Conservation (phyloP, 108 stramenopile genomes). For the Licmophora abbreviata region DNA sequence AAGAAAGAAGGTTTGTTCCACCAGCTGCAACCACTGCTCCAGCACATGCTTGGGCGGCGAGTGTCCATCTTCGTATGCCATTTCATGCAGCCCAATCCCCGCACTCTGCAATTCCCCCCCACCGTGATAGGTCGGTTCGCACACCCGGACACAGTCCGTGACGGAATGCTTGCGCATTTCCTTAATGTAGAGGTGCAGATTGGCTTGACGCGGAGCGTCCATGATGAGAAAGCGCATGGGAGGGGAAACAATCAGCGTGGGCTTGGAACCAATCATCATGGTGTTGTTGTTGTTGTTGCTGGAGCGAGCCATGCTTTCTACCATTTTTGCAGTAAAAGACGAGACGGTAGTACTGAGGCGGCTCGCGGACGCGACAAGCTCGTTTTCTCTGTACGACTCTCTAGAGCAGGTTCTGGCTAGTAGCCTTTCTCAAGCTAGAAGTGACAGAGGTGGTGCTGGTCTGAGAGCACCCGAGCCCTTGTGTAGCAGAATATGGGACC, state of each 20-base stretch:
- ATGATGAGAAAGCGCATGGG: constrained; percentile 91
- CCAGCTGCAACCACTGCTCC: constrained; percentile 76
- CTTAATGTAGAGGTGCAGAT: constrained; percentile 88
- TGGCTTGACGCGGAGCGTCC: constrained; percentile 94
- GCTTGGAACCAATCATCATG: constrained; percentile 51
- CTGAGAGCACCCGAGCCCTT: no score
- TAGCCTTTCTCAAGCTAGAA: no score
- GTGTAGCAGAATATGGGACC: no score
- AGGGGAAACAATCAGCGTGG: constrained; percentile 38
- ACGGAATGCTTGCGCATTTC: constrained; percentile 90
- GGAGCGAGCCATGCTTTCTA: neutral
- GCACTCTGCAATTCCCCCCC: constrained; percentile 64
- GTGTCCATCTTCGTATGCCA: constrained; percentile 94
- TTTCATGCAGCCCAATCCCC: constrained; percentile 85
- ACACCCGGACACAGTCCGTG: constrained; percentile 87
- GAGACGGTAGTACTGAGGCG: no score
- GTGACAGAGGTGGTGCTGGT: no score
- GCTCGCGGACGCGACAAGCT: no score
- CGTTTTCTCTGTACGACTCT: no score
- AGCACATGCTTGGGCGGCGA: constrained; percentile 81
- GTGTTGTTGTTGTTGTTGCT: neutral
- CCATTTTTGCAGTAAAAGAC: no score
- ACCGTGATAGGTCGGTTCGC: constrained; percentile 90
- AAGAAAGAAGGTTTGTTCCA: constrained; percentile 71
- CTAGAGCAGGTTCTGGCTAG: no score